A percentile compares a stretch with the other conserved stretches of the same genome.
Conservation (phyloP, 2,329 filamentous ascomycete genomes). For the Cordyceps farinosa region DNA sequence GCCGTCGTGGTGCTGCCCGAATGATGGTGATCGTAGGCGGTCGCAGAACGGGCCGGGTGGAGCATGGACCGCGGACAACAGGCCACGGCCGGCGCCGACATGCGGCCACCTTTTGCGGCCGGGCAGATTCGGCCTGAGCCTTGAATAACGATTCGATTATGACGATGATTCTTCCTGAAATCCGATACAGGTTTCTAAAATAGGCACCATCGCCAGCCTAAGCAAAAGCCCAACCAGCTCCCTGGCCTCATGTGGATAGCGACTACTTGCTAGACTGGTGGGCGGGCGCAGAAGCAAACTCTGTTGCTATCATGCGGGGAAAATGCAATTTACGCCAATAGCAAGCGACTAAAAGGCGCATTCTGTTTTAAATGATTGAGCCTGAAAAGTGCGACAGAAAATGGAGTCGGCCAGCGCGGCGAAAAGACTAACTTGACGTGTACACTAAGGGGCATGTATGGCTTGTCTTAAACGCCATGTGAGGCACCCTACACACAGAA, state of each 20-base stretch:
- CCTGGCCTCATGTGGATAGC: neutral
- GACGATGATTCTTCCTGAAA: no score
- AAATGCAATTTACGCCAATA: neutral
- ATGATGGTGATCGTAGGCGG: neutral
- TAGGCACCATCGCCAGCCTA: no score
- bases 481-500: no score
- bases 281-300: neutral
- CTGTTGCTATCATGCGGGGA: neutral
- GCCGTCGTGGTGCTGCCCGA: neutral
- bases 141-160: neutral
- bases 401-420: no score
- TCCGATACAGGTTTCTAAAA: no score
- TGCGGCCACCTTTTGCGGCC: slow-evolving; percentile 5
- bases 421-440: no score
- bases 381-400: no score
- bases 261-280: neutral
- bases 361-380: no score
- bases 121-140: neutral
- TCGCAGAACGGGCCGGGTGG: slow-evolving; percentile 12
- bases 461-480: no score
- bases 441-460: no score
- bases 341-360: no score
- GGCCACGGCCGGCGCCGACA: neutral
- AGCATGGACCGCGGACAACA: neutral
- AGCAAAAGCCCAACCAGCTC: no score